phyloP scores from a whole-genome alignment of 495 filamentous ascomycete species.

The Penicillium odoratum region DNA sequence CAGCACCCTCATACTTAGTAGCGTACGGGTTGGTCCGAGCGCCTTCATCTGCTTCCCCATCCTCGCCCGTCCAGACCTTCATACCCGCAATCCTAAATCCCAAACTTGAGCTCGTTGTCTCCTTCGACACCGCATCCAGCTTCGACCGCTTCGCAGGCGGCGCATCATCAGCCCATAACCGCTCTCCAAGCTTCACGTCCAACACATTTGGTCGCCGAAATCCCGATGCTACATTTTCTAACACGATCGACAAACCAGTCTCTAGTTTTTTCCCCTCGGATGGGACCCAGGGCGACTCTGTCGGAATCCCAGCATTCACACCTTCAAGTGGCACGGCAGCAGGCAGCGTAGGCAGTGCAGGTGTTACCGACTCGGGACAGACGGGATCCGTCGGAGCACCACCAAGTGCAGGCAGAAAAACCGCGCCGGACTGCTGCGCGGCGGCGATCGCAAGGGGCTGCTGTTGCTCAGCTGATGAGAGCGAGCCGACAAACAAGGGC shows the following conservation, averaged over 20 bases:
- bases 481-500: slow-evolving; percentile 80
- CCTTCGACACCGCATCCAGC: slow-evolving; percentile 74
- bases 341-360: slow-evolving; percentile 2
- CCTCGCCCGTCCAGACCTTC: slow-evolving; percentile 78
- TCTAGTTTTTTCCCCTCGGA: slow-evolving; percentile 58
- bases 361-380: slow-evolving; percentile 1
- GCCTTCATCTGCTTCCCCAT: slow-evolving; percentile 44
- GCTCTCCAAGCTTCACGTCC: slow-evolving; percentile 86
- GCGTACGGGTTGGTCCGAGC: slow-evolving; percentile 42
- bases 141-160: slow-evolving; percentile 71
- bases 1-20: slow-evolving; percentile 40
- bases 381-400: slow-evolving; percentile 13
- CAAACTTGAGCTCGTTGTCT: slow-evolving; percentile 77
- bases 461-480: slow-evolving; percentile 56
- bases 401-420: slow-evolving; percentile 36
- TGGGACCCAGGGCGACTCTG: slow-evolving; percentile 42
- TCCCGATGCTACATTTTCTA: slow-evolving; percentile 81
- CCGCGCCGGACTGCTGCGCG: slow-evolving; percentile 37
- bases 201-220: slow-evolving; percentile 90
- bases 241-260: slow-evolving; percentile 76
- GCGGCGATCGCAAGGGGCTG: slow-evolving; percentile 48
- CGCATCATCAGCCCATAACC: slow-evolving; percentile 85
- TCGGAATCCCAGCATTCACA: slow-evolving; percentile 17
- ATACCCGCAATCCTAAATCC: slow-evolving; percentile 93
- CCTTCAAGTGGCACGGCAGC: slow-evolving; percentile 9